Evolutionary conservation across 768 basidiomycete genomes (phyloP).

Genomic region (Auriculariales sp.): DNA sequence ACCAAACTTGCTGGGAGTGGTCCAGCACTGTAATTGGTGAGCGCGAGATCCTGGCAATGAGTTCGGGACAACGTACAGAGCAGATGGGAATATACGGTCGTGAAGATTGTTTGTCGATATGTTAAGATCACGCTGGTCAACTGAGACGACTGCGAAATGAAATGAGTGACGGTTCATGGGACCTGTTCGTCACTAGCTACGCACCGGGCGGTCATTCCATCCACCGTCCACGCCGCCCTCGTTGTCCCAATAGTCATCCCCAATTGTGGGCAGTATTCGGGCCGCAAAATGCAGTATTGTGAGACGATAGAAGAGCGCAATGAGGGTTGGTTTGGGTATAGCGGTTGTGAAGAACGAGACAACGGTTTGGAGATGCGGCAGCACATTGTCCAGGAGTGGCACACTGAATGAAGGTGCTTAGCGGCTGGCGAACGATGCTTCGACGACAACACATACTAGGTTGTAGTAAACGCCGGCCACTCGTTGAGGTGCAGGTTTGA

Average conservation of each 20-base stretch:
- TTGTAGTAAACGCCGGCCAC: slow-evolving; percentile 31
- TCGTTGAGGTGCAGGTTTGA: slow-evolving; percentile 28
- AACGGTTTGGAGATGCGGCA: slow-evolving; percentile 67
- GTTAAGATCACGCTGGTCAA: slow-evolving; percentile 62
- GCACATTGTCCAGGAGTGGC: slow-evolving; percentile 62
- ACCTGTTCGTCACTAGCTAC: slow-evolving; percentile 5
- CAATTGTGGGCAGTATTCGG: slow-evolving; percentile 71
- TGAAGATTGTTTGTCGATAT: slow-evolving; percentile 72
- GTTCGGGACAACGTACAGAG: slow-evolving; percentile 37
- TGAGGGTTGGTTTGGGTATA: slow-evolving; percentile 69
- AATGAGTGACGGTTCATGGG: neutral
- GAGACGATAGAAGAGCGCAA: slow-evolving; percentile 70
- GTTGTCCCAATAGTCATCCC: slow-evolving; percentile 63
- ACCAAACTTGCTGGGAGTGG: slow-evolving; percentile 85
- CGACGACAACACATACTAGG: slow-evolving; percentile 44
- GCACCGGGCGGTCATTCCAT: slow-evolving; percentile 65
- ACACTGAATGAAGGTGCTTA: slow-evolving; percentile 26
- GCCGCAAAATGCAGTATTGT: slow-evolving; percentile 69
- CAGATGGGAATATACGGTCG: slow-evolving; percentile 78
- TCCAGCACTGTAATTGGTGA: slow-evolving; percentile 45
- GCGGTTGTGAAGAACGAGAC: slow-evolving; percentile 75
- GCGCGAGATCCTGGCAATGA: neutral
- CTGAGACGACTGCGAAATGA: slow-evolving; percentile 47
- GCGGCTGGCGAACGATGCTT: neutral
- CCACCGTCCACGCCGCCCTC: slow-evolving; percentile 46